Evolutionary conservation across 192 early-diverging fungal genomes (phyloP), one percentile per base, ranked within the genome.

Genomic region (Phycomyces blakesleeanus): DNA sequence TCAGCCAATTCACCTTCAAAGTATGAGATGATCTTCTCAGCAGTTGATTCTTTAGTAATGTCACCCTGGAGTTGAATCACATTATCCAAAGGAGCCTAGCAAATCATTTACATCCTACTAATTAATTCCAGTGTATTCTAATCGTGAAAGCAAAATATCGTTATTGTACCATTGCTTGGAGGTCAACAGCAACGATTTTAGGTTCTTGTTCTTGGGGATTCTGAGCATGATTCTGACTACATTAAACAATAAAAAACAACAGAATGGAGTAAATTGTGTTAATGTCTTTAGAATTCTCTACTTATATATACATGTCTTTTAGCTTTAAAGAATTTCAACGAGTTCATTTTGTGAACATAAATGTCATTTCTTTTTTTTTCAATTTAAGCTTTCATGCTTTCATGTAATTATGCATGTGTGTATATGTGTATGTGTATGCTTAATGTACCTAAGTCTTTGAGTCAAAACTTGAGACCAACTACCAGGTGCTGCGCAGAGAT

Each of bases 11-110:
- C 77, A 25, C 93, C 93, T 40, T 93, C 89, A 77, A 99, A 95
- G 66, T 91, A 90, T 16, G 84, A 82, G 54, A 94, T 83, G 55
- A 99, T 97, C 67, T 90, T 82, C 64, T 96, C 89, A 4, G 93
- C 95, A 3, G 96, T 99, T 44, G 89, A 88, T 57, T 83, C 74
- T 66, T 98, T 96, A 26, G 97, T 99, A 64, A 99, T 98, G 76
- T 98, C 97, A 60, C 97, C 97, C 69, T 99, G 94, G 49, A 98
- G 76, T 73, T 95, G 91, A 50, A 92, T 87, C n/a, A 99, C 95
- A 15, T 92, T 93, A 24, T 86, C 84, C 25, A 98, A 77, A 47
- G 96, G 93, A 1, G 96, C 94, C 87, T 88, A 58, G 57, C 20
- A 25, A 22, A 27, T 5, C 8, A 3, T 11, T 3, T 29, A 50